Percentiles rank a stretch among this genome's conserved stretches.
Conservation (phyloP, 2,329 filamentous ascomycete species). For the Fusarium chaquense region DNA sequence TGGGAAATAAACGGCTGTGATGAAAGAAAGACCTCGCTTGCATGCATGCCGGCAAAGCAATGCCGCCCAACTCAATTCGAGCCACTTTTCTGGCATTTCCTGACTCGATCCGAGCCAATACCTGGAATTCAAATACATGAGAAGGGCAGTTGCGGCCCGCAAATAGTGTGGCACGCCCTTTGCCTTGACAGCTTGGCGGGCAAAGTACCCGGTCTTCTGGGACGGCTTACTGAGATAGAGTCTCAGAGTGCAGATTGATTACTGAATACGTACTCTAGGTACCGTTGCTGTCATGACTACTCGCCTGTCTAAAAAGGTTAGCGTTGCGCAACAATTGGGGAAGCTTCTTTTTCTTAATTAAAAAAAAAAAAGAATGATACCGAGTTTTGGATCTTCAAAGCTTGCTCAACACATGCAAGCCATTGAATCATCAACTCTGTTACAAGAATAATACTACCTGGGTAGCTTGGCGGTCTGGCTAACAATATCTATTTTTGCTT, state of each 20-base stretch:
- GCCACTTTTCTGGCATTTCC: not conserved
- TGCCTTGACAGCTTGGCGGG: not conserved
- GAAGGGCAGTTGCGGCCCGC: constrained; percentile 3
- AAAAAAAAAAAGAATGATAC: not conserved
- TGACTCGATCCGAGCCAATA: constrained; percentile 1
- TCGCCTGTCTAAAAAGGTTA: not conserved
- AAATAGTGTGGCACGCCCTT: not conserved
- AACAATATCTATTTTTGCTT: constrained; percentile 35
- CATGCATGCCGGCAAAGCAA: constrained; percentile 1
- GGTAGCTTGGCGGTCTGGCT: constrained; percentile 37
- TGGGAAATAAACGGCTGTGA: constrained; percentile 1
- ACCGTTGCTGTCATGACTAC: too few species aligned
- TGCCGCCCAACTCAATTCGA: constrained; percentile 5
- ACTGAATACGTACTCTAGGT: not conserved
- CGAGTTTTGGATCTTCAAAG: not conserved
- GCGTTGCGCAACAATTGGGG: constrained; percentile 7
- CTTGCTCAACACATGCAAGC: not conserved
- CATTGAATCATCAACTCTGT: not conserved
- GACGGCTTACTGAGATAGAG: constrained; percentile 4
- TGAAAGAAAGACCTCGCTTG: not conserved
- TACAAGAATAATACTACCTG: not conserved
- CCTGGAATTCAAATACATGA: constrained; percentile 1
- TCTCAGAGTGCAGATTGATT: not conserved
- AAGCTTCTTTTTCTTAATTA: not conserved
- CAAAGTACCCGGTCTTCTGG: not conserved